Percentiles rank a stretch among this genome's conserved stretches.
Evolutionary conservation across 495 filamentous ascomycete species (phyloP).

Genomic region (Aspergillus indologenus): DNA sequence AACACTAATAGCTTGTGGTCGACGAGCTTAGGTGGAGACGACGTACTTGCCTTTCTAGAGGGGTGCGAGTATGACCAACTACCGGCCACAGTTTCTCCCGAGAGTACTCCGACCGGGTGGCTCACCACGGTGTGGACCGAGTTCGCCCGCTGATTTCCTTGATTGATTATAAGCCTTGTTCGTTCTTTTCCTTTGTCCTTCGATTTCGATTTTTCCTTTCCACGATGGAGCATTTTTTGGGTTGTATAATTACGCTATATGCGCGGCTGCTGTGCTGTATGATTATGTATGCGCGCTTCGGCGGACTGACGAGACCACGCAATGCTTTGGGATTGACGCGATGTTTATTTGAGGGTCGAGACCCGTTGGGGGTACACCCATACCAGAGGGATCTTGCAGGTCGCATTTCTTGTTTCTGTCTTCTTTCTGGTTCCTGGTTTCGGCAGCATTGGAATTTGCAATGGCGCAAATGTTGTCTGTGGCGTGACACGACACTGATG

Average conservation of each 20-base stretch:
- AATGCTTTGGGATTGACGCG: slow-evolving; percentile 4
- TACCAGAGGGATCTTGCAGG: background rate
- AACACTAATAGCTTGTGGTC: slow-evolving; percentile 31
- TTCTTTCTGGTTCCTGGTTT: background rate
- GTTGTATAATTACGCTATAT: slow-evolving; percentile 23
- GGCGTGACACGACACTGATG: background rate
- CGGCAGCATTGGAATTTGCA: background rate
- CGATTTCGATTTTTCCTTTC: slow-evolving; percentile 3
- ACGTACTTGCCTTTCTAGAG: slow-evolving; percentile 46
- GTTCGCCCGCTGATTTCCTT: slow-evolving; percentile 20
- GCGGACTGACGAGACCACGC: slow-evolving; percentile 18
- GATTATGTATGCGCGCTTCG: slow-evolving; percentile 18
- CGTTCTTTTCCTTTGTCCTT: slow-evolving; percentile 6
- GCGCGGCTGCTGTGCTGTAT: slow-evolving; percentile 16
- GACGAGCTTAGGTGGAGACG: slow-evolving; percentile 45
- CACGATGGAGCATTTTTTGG: slow-evolving; percentile 7
- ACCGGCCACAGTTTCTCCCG: slow-evolving; percentile 29
- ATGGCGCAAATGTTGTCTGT: background rate
- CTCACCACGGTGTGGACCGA: slow-evolving; percentile 42
- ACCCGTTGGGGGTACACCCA: background rate
- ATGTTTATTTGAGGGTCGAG: background rate
- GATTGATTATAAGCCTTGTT: background rate
- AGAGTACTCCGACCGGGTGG: slow-evolving; percentile 41
- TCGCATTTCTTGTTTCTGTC: background rate
- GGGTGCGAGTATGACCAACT: slow-evolving; percentile 43